These are phyloP conservation scores for Curvularia verruculosa DNA, from an alignment of 2,329 filamentous ascomycete species.

Conservation along the genomic window DNA sequence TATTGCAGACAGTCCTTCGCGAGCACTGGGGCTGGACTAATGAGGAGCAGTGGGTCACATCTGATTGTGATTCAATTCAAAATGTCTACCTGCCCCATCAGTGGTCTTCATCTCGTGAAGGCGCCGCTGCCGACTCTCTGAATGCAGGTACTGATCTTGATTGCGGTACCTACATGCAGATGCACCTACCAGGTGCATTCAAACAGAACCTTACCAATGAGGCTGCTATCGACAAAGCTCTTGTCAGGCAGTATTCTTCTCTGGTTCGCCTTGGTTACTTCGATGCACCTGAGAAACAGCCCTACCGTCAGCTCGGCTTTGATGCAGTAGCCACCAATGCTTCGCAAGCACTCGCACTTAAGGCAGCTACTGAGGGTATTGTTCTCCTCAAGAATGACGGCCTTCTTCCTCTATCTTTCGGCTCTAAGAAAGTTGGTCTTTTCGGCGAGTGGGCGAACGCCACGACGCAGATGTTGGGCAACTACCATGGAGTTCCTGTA, in stretches of 20 bases:
- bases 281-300: conserved; percentile 48
- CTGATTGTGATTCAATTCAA: conserved; percentile 68
- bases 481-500: conserved; percentile 63
- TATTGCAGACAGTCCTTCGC: conserved; percentile 68
- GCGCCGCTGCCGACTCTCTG: conserved; percentile 34
- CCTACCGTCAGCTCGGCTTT: conserved; percentile 33
- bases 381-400: conserved; percentile 61
- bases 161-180: conserved; percentile 34
- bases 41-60: conserved; percentile 67
- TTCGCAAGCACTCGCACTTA: conserved; percentile 62
- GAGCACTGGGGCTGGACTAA: conserved; percentile 69
- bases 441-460: conserved; percentile 66
- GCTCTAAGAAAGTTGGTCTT: conserved; percentile 58
- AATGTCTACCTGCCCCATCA: conserved; percentile 62
- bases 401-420: conserved; percentile 52
- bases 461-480: conserved; percentile 61
- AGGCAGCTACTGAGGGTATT: conserved; percentile 58
- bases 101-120: conserved; percentile 39
- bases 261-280: conserved; percentile 59
- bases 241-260: conserved; percentile 61
- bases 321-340: conserved; percentile 58
- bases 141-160: conserved; percentile 36
- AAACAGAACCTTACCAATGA: conserved; percentile 41
- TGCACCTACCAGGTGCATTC: conserved; percentile 28
- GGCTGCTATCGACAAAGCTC: conserved; percentile 56